These are phyloP conservation scores for Trichosporon coremiiforme DNA, from an alignment of 1,284 basidiomycete genomes.

Conservation along the genomic window DNA sequence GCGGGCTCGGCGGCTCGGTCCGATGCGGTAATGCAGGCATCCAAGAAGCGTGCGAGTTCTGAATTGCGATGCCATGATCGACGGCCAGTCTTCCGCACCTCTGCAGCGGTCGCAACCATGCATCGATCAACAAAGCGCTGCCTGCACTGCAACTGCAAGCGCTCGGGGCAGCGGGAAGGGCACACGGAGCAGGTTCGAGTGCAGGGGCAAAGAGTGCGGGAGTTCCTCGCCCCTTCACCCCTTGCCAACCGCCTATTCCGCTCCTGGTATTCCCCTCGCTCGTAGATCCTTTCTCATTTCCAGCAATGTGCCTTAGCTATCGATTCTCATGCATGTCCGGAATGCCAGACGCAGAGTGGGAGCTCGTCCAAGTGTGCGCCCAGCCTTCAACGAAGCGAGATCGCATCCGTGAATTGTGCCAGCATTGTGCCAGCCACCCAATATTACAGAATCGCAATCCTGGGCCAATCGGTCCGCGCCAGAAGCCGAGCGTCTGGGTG, in stretches of 20 bases:
- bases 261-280: not conserved
- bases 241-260: not conserved
- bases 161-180: not conserved
- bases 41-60: too few species aligned
- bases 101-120: too few species aligned
- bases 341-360: not conserved
- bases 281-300: not conserved
- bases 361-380: not conserved
- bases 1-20: too few species aligned
- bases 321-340: not conserved
- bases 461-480: too few species aligned
- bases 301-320: not conserved
- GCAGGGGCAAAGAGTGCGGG: slow-evolving; percentile 9
- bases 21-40: too few species aligned
- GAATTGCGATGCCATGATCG: too few species aligned
- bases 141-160: too few species aligned
- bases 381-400: not conserved
- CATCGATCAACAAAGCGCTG: too few species aligned
- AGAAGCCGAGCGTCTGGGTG: not conserved
- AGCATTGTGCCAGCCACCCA: not conserved
- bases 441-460: not conserved
- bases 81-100: too few species aligned
- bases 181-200: not conserved
- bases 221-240: not conserved
- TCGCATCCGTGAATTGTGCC: not conserved